phyloP scores from a whole-genome alignment of 257 asterid species.

The Anisodus tanguticus region DNA sequence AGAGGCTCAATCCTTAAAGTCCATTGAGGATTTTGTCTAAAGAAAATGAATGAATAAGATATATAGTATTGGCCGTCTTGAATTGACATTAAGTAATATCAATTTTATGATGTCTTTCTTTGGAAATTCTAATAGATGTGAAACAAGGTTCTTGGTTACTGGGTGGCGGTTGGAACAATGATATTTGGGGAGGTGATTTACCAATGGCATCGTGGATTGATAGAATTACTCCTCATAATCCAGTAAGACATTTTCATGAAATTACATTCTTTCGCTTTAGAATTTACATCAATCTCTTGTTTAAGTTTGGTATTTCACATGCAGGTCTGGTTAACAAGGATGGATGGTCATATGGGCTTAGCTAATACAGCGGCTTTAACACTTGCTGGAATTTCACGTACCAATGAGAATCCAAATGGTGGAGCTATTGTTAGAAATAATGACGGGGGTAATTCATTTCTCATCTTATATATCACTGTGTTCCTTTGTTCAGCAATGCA shows the following conservation, averaged over 20 bases:
- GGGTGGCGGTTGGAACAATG: constrained; percentile 99
- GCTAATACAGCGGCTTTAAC: constrained; percentile 86
- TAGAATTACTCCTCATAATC: constrained; percentile 81
- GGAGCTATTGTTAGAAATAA: constrained; percentile 69
- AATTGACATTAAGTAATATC: constrained; percentile 8
- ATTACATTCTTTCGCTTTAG: constrained; percentile 33
- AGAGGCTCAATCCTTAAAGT: not conserved
- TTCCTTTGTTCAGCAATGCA: not conserved
- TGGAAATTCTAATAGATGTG: constrained; percentile 50
- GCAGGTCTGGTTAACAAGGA: constrained; percentile 90
- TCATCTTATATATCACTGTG: no score
- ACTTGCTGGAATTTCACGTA: constrained; percentile 63
- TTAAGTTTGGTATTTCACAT: constrained; percentile 32
- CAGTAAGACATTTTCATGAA: constrained; percentile 53
- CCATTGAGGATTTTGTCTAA: not conserved
- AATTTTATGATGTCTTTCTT: constrained; percentile 28
- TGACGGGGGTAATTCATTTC: constrained; percentile 58
- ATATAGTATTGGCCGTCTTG: not conserved
- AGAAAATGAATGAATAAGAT: constrained; percentile 5
- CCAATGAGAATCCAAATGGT: constrained; percentile 69
- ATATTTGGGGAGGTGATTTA: constrained; percentile 93
- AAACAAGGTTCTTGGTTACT: constrained; percentile 79
- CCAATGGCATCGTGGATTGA: constrained; percentile 97
- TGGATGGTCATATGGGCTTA: constrained; percentile 99
- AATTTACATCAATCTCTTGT: constrained; percentile 16